Percentiles rank a stretch among this genome's conserved stretches.
Conservation (phyloP, 2,329 filamentous ascomycete species). For the Balansia obtecta region DNA sequence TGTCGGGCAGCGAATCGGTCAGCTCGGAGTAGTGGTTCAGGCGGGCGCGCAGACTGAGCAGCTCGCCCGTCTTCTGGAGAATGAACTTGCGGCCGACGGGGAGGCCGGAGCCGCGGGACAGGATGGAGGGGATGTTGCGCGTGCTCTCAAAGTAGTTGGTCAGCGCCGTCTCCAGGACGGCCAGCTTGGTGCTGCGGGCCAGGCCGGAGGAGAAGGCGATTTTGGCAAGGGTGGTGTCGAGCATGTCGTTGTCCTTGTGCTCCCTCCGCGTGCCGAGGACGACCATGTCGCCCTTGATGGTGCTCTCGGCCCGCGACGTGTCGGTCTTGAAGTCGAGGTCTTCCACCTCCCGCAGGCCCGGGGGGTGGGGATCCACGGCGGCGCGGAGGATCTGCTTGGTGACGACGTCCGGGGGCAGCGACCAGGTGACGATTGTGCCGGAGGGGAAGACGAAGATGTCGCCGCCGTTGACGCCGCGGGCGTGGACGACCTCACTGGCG, state of each 20-base stretch:
- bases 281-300: conserved; percentile 78
- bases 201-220: conserved; percentile 94
- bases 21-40: conserved; percentile 95
- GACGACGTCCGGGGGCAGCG: conserved; percentile 64
- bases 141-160: conserved; percentile 80
- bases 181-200: conserved; percentile 84
- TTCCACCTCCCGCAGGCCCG: conserved; percentile 65
- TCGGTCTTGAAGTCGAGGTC: conserved; percentile 82
- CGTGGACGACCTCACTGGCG: conserved; percentile 49
- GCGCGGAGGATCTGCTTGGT: conserved; percentile 63
- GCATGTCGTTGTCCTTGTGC: conserved; percentile 27
- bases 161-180: conserved; percentile 75
- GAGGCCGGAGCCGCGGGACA: conserved; percentile 48
- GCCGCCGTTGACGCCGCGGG: conserved; percentile 49
- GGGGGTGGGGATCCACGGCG: conserved; percentile 59
- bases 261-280: conserved; percentile 66
- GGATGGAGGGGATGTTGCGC: conserved; percentile 63
- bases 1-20: conserved; percentile 85
- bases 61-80: conserved; percentile 83
- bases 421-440: conserved; percentile 88
- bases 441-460: conserved; percentile 96
- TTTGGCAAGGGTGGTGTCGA: conserved; percentile 67
- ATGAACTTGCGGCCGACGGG: conserved; percentile 57
- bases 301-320: conserved; percentile 55
- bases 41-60: conserved; percentile 79